These are phyloP conservation scores for Rosa persica DNA, from an alignment of 306 rosid species.

Conservation along the genomic window DNA sequence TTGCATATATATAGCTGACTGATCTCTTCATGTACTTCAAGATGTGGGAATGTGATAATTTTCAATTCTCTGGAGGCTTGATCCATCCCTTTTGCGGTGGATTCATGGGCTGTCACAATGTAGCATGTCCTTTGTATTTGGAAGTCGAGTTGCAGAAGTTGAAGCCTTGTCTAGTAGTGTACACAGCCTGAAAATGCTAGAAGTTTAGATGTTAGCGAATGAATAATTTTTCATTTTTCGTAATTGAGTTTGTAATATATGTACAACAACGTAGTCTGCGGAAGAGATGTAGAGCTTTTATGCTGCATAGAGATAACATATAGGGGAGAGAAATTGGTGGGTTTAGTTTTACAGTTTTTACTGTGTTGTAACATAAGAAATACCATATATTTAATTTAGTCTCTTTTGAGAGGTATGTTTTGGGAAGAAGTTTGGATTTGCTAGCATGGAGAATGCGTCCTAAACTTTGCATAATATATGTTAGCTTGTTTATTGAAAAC, in stretches of 20 bases:
- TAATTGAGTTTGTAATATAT: conserved; percentile 38
- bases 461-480: neutral
- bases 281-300: conserved; percentile 38
- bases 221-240: conserved; percentile 25
- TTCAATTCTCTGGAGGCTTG: conserved; percentile 15
- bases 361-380: neutral
- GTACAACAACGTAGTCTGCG: conserved; percentile 32
- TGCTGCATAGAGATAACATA: conserved; percentile 33
- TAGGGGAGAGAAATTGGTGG: conserved; percentile 43
- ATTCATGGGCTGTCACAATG: neutral
- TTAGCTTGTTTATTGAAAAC: neutral
- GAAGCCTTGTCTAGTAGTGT: conserved; percentile 31
- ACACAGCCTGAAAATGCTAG: conserved; percentile 35
- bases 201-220: conserved; percentile 19
- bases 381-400: neutral
- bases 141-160: conserved; percentile 31
- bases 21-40: conserved; percentile 16
- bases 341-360: conserved; percentile 31
- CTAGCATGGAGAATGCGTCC: neutral
- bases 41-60: neutral
- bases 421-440: neutral
- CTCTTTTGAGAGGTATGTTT: conserved; percentile 8
- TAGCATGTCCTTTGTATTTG: conserved; percentile 18
- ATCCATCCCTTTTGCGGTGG: neutral
- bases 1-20: conserved; percentile 73